Conservation (phyloP, 2,329 filamentous ascomycete species). For the Xylaria sp. region DNA sequence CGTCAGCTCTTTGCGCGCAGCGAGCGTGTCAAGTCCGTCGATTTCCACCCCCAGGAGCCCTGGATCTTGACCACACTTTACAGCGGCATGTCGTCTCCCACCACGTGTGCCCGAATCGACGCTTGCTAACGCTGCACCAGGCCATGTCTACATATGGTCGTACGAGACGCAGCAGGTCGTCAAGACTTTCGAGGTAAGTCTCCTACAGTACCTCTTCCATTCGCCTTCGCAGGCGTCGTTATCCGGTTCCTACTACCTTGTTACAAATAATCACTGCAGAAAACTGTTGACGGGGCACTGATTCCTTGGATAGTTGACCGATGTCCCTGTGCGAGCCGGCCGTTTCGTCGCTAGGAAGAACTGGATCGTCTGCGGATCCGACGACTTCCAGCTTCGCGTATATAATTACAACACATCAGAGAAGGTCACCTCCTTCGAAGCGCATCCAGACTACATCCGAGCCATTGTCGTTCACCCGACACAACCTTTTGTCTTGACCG, state of each 20-base stretch:
- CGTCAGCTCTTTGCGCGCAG: slow-evolving; percentile 87
- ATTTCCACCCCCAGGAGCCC: slow-evolving; percentile 96
- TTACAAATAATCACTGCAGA: neutral
- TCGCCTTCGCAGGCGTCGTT: neutral
- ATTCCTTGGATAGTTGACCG: slow-evolving; percentile 70
- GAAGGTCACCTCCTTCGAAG: slow-evolving; percentile 97
- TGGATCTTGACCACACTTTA: slow-evolving; percentile 97
- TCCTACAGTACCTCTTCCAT: neutral
- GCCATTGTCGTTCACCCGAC: slow-evolving; percentile 96
- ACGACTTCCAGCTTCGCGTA: slow-evolving; percentile 87
- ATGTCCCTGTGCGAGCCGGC: slow-evolving; percentile 96
- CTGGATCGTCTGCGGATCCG: slow-evolving; percentile 96
- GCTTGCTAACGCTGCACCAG: slow-evolving; percentile 55
- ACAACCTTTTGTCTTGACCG: slow-evolving; percentile 94
- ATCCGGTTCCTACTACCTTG: neutral
- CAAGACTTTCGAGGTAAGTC: slow-evolving; percentile 84
- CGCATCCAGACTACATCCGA: slow-evolving; percentile 97
- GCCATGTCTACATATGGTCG: slow-evolving; percentile 99
- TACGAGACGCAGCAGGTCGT: slow-evolving; percentile 97
- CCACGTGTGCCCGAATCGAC: slow-evolving; percentile 23
- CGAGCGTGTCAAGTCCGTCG: slow-evolving; percentile 94
- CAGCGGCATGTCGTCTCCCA: slow-evolving; percentile 72
- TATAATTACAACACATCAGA: slow-evolving; percentile 99
- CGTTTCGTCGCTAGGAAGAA: slow-evolving; percentile 98
- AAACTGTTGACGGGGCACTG: neutral